Conservation (phyloP, 1,284 basidiomycete species). For the Ceratobasidium sp. region DNA sequence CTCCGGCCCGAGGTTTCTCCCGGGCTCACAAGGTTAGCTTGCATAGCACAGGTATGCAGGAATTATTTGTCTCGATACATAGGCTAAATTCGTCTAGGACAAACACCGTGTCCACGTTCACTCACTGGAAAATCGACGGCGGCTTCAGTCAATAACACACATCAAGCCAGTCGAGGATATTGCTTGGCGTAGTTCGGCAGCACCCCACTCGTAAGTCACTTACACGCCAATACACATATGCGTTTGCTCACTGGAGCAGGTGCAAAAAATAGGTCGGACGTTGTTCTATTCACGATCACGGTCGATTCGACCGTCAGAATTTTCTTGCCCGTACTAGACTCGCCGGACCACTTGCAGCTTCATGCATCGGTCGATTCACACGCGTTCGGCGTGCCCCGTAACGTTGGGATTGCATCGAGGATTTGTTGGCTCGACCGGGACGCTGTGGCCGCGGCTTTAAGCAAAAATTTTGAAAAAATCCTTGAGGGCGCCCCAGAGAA, state of each 20-base stretch:
- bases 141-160: slow-evolving; percentile 70
- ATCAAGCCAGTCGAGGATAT: slow-evolving; percentile 58
- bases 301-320: slow-evolving; percentile 81
- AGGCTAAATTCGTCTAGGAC: neutral
- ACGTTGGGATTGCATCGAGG: slow-evolving; percentile 54
- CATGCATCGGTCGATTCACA: slow-evolving; percentile 79
- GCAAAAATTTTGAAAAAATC: slow-evolving; percentile 7
- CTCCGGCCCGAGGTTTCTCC: slow-evolving; percentile 27
- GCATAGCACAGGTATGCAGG: slow-evolving; percentile 12
- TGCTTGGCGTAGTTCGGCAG: slow-evolving; percentile 74
- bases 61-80: neutral
- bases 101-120: slow-evolving; percentile 10
- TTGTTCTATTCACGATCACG: slow-evolving; percentile 82
- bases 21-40: slow-evolving; percentile 31
- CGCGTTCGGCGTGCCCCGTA: slow-evolving; percentile 59
- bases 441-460: slow-evolving; percentile 57
- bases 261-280: slow-evolving; percentile 59
- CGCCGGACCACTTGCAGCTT: slow-evolving; percentile 85
- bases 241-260: slow-evolving; percentile 41
- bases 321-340: slow-evolving; percentile 89
- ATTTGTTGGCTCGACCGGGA: slow-evolving; percentile 75
- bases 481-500: slow-evolving; percentile 45
- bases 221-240: slow-evolving; percentile 4
- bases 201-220: slow-evolving; percentile 71
- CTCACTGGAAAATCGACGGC: slow-evolving; percentile 13